Evolutionary conservation across 2,329 filamentous ascomycete species (phyloP), one percentile per base, ranked within the genome.

Genomic region (Arthrobotrys entomopaga): DNA sequence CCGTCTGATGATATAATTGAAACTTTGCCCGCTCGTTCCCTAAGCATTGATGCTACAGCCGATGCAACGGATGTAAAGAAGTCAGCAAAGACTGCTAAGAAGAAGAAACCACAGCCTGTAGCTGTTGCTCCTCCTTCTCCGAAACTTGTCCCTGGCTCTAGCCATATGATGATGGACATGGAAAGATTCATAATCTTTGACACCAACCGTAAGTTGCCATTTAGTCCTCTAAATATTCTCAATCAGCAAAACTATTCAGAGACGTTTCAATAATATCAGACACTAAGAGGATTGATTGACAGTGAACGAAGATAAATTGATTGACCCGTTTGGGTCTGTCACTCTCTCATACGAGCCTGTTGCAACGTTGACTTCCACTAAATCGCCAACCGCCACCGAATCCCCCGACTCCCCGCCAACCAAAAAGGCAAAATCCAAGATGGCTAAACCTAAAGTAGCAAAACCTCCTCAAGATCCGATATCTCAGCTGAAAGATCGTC

Each of bases 81-180:
- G 29, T 50, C 63, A 8, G 67, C 63, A 38, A 38, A 29, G 19
- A 16, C 34, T 1, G 54, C 43, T 22, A 74, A 54, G 34, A 74
- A 59, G 34, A 63, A 74, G 63, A 65, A 69, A 24, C 34, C 19
- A 8, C 65, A 74, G 22, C 52, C 57, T 20, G 52, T 61, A 53
- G 49, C 38, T 53, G 29, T 24, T 19, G 20, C 20, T 10, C 63
- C 63, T 22, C 16, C 50, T 19, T 29, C 61, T 2, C 70, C 70
- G 13, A 74, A 74, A 34, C 57, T 48, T 20, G 52, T 74, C 13
- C 48, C 56, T 24, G 63, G 70, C 11, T 26, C 50, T 4, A 58
- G n/a, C 4, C 57, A 74, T 46, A 74, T 74, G 70, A 46, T 64
- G 50, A 63, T 74, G 63, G 70, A 74, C 64, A 74, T 74, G 70